Conservation (phyloP, 2,329 filamentous ascomycete species). For the Hysterium pulicare region DNA sequence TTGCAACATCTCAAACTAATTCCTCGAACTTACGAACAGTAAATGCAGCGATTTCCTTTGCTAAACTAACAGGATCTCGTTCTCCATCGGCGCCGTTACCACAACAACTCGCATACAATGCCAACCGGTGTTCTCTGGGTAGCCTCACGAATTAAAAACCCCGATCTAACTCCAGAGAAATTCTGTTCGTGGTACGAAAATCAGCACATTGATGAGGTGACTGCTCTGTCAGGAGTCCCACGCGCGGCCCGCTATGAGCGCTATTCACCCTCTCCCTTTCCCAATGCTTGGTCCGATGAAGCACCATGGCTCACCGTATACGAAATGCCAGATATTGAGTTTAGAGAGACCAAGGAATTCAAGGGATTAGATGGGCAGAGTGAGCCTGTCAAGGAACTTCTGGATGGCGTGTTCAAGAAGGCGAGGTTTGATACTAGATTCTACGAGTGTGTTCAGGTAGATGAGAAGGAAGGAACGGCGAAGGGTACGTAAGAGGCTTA, state of each 20-base stretch:
- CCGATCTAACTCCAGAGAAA: slow-evolving; percentile 10
- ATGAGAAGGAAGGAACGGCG: not conserved
- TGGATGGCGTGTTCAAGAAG: slow-evolving; percentile 22
- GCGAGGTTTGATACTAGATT: slow-evolving; percentile 27
- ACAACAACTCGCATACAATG: slow-evolving; percentile 12
- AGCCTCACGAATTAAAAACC: slow-evolving; percentile 13
- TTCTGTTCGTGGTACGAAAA: slow-evolving; percentile 30
- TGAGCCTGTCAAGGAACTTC: slow-evolving; percentile 14
- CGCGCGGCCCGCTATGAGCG: slow-evolving; percentile 21
- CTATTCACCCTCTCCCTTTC: slow-evolving; percentile 6
- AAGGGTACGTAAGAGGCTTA: not conserved
- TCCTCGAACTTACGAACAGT: no score
- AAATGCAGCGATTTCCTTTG: no score
- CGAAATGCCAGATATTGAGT: slow-evolving; percentile 23
- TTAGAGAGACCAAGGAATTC: slow-evolving; percentile 18
- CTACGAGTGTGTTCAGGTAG: slow-evolving; percentile 11
- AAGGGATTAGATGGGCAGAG: slow-evolving; percentile 20
- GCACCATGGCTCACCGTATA: slow-evolving; percentile 27
- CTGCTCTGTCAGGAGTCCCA: slow-evolving; percentile 19
- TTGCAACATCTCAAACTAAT: no score
- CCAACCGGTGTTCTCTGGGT: slow-evolving; percentile 26
- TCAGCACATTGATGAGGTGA: slow-evolving; percentile 17
- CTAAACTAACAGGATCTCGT: no score
- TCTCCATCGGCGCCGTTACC: no score
- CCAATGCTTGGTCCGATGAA: slow-evolving; percentile 3